Percentiles rank a stretch among this genome's conserved stretches.
These are phyloP conservation scores for Lachnellula subtilissima DNA, from an alignment of 2,329 filamentous ascomycete species.

Conservation along the genomic window DNA sequence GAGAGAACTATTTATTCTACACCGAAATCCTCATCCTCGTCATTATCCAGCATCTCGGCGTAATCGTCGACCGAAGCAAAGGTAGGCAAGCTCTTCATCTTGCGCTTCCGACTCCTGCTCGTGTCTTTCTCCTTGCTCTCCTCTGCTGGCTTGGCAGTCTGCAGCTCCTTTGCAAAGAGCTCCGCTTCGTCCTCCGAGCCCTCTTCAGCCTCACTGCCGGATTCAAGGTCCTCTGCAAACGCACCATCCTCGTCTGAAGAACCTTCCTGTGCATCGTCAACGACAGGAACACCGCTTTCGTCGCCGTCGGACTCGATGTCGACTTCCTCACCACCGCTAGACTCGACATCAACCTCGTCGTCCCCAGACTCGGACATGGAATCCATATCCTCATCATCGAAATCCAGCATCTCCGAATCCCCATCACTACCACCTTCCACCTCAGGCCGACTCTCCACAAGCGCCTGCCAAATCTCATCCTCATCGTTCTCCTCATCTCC, in stretches of 20 bases:
- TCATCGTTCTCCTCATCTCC: conserved; percentile 56
- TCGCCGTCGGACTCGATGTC: conserved; percentile 37
- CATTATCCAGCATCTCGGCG: conserved; percentile 72
- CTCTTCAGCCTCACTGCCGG: conserved; percentile 36
- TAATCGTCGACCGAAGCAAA: conserved; percentile 96
- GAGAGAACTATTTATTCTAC: background rate
- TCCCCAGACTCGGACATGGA: conserved; percentile 29
- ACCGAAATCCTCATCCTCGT: conserved; percentile 48
- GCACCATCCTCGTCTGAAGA: conserved; percentile 21
- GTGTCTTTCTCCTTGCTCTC: conserved; percentile 38
- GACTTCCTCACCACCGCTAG: conserved; percentile 43
- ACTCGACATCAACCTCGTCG: conserved; percentile 36
- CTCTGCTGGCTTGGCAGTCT: conserved; percentile 33
- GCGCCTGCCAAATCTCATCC: conserved; percentile 86
- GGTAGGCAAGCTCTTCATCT: conserved; percentile 81
- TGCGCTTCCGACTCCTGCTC: conserved; percentile 65
- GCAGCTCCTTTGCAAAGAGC: conserved; percentile 32
- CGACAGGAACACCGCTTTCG: conserved; percentile 32
- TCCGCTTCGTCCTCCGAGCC: conserved; percentile 47
- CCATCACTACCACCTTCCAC: conserved; percentile 57
- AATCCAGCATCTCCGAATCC: conserved; percentile 45
- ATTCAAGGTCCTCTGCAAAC: conserved; percentile 12
- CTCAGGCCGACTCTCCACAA: conserved; percentile 76
- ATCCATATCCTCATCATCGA: conserved; percentile 44
- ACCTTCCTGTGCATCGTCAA: conserved; percentile 16